Percentiles rank a stretch among this genome's conserved stretches.
phyloP scores from a whole-genome alignment of 371 early-diverging fungal genomes.

The Rhizopus stolonifer region DNA sequence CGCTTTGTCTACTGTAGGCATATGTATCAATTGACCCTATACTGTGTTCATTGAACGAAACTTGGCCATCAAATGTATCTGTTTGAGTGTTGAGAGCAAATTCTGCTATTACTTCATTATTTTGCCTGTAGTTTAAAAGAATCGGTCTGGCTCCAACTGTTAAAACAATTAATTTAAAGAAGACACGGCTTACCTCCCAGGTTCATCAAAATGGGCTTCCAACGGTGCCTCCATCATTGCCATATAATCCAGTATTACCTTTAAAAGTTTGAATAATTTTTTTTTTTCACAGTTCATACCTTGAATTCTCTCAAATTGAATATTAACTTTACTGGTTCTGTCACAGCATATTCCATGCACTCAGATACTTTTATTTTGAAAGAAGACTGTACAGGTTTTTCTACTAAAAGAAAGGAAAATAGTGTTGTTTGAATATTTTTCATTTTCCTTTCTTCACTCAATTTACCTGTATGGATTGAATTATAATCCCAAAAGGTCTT shows the following conservation, averaged over 20 bases:
- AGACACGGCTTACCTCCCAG: slow-evolving; percentile 24
- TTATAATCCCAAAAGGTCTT: slow-evolving; percentile 4
- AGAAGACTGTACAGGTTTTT: slow-evolving; percentile 6
- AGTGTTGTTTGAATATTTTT: background rate
- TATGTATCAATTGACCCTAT: background rate
- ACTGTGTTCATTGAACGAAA: background rate
- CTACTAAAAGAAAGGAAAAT: background rate
- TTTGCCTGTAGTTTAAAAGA: background rate
- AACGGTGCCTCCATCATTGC: slow-evolving; percentile 10
- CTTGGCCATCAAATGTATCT: background rate
- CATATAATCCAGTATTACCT: slow-evolving; percentile 7
- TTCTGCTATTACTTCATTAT: background rate
- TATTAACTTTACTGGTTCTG: slow-evolving; percentile 2
- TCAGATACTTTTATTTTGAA: background rate
- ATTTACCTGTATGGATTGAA: background rate
- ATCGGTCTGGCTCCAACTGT: no score
- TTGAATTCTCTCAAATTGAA: slow-evolving; percentile 20
- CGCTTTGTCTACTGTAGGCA: background rate
- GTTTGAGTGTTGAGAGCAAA: background rate
- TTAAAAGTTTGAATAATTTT: background rate
- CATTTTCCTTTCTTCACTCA: background rate
- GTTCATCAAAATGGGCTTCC: slow-evolving; percentile 7
- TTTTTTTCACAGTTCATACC: background rate
- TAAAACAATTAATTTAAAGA: no score
- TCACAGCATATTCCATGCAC: slow-evolving; percentile 4